Conservation (phyloP, 805 yeast species). For the Wickerhamomyces alni region DNA sequence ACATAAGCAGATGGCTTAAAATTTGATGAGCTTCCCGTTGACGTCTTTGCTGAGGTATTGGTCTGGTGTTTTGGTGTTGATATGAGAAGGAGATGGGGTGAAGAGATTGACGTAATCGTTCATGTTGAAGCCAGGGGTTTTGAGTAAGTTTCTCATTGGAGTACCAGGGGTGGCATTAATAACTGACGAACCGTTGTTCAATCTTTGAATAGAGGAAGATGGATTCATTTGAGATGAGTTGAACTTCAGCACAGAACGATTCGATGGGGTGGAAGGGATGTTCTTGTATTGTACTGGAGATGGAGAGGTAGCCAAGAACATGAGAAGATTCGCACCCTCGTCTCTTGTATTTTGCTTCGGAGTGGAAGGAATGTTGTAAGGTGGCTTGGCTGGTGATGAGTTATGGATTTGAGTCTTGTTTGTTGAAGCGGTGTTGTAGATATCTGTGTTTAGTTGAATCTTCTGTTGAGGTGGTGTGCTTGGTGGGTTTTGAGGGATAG, state of each 20-base stretch:
- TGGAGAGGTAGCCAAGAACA: conserved; percentile 83
- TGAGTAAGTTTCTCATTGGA: conserved; percentile 23
- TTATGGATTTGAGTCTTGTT: conserved; percentile 20
- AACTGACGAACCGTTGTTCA: conserved; percentile 5
- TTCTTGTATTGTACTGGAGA: conserved; percentile 37
- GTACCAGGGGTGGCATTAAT: conserved; percentile 20
- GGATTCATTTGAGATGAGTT: conserved; percentile 3
- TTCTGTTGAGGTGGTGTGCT: conserved; percentile 24
- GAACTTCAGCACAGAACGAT: conserved; percentile 2
- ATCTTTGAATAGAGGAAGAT: conserved; percentile 11
- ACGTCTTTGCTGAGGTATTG: conserved; percentile 18
- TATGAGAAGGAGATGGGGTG: conserved; percentile 59
- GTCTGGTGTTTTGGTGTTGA: conserved; percentile 30
- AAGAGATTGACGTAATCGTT: conserved; percentile 76
- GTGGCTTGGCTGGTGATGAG: conserved; percentile 6
- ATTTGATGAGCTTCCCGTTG: conserved; percentile 22
- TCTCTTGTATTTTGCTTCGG: conserved; percentile 23
- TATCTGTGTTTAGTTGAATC: conserved; percentile 17
- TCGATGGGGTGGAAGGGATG: conserved; percentile 20
- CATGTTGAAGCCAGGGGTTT: conserved; percentile 72
- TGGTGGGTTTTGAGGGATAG: conserved; percentile 16
- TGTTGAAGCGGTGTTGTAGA: conserved; percentile 21
- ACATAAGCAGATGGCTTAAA: conserved; percentile 1
- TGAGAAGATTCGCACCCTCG: conserved; percentile 78
- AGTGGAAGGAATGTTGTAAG: conserved; percentile 14